Conservation (phyloP, 129 eudicot species). For the Centrapalus pauciflorus region DNA sequence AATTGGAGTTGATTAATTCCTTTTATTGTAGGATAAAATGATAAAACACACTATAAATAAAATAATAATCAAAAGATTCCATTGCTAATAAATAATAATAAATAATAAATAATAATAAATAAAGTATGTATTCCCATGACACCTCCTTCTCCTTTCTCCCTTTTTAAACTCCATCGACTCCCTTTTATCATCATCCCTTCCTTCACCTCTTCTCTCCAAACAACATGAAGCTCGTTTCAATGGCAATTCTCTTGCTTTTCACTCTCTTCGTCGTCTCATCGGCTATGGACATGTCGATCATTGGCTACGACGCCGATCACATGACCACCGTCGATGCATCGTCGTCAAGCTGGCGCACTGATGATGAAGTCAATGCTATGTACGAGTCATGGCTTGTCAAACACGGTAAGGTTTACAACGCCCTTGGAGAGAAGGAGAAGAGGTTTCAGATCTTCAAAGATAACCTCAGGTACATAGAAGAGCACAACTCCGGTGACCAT, state of each 20-base stretch:
- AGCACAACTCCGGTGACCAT: constrained; percentile 47
- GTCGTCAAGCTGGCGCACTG: constrained; percentile 29
- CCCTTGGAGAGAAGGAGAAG: constrained; percentile 59
- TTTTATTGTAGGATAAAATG: no score
- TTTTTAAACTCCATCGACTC: constrained; percentile 15
- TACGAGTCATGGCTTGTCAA: constrained; percentile 69
- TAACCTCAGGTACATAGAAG: constrained; percentile 59
- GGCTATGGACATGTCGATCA: constrained; percentile 59
- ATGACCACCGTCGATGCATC: constrained; percentile 11
- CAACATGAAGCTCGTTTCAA: constrained; percentile 27
- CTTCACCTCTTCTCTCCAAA: background rate
- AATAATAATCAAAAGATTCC: no score
- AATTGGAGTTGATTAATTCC: no score
- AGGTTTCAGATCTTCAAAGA: constrained; percentile 73
- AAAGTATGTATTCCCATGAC: background rate
- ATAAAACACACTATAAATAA: no score
- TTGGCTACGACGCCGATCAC: constrained; percentile 34
- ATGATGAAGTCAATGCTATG: constrained; percentile 46
- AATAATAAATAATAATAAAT: background rate
- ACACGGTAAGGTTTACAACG: constrained; percentile 65
- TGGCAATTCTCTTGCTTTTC: constrained; percentile 24
- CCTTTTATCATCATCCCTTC: background rate
- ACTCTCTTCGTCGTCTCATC: constrained; percentile 24
- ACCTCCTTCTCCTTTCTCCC: constrained; percentile 3
- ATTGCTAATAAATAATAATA: background rate